Evolutionary conservation across 139 green algal species (phyloP).

Genomic region (Chlorella sp.): DNA sequence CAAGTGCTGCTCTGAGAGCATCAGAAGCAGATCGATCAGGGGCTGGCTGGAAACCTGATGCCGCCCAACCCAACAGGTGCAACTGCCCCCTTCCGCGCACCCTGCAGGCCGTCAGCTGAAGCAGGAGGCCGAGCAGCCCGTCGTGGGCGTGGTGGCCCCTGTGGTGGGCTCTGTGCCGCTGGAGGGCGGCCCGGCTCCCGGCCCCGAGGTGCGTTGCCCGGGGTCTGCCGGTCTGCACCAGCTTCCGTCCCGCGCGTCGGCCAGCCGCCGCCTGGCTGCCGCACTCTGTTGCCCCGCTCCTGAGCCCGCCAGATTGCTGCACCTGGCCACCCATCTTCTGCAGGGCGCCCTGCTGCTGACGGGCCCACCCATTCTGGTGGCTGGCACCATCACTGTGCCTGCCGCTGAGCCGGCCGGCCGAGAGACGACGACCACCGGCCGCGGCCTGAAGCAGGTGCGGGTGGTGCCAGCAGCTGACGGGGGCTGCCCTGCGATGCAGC

Average conservation of each 20-base stretch:
- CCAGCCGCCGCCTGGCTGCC: not conserved
- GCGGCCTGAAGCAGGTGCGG: not conserved
- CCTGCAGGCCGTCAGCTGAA: not conserved
- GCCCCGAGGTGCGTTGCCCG: not conserved
- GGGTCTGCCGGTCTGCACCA: not conserved
- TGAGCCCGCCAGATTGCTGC: not conserved
- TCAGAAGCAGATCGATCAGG: too few species aligned
- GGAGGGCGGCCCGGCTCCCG: not conserved
- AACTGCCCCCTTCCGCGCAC: not conserved
- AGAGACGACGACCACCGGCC: not conserved
- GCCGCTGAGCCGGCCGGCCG: not conserved
- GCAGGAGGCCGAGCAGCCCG: not conserved
- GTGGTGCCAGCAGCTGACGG: too few species aligned
- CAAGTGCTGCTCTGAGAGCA: not conserved
- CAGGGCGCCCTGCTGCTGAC: constrained; percentile 12
- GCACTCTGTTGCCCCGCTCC: not conserved
- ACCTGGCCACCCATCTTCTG: not conserved
- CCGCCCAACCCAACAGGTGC: too few species aligned
- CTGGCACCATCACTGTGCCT: not conserved
- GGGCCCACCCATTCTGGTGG: constrained; percentile 2
- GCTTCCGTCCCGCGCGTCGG: not conserved
- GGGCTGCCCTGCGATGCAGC: not conserved
- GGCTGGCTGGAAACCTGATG: too few species aligned
- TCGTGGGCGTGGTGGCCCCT: not conserved
- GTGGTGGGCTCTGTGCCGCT: not conserved